Conservation (phyloP, 495 filamentous ascomycete genomes). For the Pyrenula aspistea region DNA sequence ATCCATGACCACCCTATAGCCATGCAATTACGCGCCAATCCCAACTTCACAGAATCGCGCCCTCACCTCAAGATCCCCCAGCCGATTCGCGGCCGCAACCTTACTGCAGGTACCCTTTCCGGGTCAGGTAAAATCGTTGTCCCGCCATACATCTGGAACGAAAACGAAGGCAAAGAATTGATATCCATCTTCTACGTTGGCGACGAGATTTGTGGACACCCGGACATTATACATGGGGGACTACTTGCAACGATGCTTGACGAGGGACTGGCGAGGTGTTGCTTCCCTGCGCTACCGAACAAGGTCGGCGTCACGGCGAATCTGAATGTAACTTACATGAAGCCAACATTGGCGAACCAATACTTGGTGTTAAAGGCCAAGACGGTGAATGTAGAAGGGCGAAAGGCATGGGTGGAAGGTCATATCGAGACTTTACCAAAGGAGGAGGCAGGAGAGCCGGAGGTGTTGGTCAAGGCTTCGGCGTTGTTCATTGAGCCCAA, state of each 20-base stretch:
- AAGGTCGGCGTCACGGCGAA: constrained; percentile 86
- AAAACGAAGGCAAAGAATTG: constrained; percentile 56
- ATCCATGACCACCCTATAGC: constrained; percentile 68
- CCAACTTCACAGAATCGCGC: constrained; percentile 61
- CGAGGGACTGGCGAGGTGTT: constrained; percentile 82
- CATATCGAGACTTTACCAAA: constrained; percentile 74
- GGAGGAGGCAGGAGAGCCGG: constrained; percentile 45
- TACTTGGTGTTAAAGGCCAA: constrained; percentile 71
- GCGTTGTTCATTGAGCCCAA: constrained; percentile 86
- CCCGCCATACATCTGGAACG: constrained; percentile 67
- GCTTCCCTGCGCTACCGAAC: constrained; percentile 80
- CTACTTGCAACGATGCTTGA: constrained; percentile 85
- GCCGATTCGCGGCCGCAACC: constrained; percentile 50
- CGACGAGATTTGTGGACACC: constrained; percentile 74
- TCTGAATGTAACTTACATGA: constrained; percentile 78
- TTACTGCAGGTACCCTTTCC: constrained; percentile 71
- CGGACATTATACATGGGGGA: constrained; percentile 85
- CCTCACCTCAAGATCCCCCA: constrained; percentile 79
- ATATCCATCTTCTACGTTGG: constrained; percentile 74
- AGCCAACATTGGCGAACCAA: constrained; percentile 61
- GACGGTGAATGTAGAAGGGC: constrained; percentile 79
- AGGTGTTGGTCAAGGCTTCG: constrained; percentile 64
- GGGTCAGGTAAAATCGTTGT: constrained; percentile 69
- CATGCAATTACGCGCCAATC: constrained; percentile 48
- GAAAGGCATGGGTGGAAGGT: constrained; percentile 94